Evolutionary conservation across 257 asterid genomes (phyloP).

Genomic region (Prunella vulgaris): DNA sequence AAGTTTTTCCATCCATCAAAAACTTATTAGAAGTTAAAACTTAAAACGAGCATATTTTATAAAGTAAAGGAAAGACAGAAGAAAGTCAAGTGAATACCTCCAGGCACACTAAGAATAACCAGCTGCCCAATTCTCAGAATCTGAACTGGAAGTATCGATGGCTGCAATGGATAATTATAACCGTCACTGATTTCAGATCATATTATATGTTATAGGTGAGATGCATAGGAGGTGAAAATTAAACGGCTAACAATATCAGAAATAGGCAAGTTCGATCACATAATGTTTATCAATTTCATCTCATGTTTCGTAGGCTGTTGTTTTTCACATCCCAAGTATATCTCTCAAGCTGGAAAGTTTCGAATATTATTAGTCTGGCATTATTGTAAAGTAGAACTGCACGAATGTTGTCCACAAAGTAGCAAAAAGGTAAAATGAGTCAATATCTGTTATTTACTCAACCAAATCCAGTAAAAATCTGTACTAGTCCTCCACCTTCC

Average conservation of each 20-base stretch:
- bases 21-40: not conserved
- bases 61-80: not conserved
- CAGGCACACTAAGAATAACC: slow-evolving; percentile 86
- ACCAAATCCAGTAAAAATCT: not conserved
- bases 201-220: not conserved
- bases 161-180: slow-evolving; percentile 48
- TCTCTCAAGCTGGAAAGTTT: not conserved
- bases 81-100: slow-evolving; percentile 51
- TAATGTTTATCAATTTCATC: not conserved
- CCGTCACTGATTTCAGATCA: slow-evolving; percentile 9
- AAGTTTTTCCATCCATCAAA: not conserved
- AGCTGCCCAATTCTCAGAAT: slow-evolving; percentile 90
- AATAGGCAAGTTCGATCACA: not conserved
- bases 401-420: not conserved
- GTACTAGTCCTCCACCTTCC: not conserved
- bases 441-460: not conserved
- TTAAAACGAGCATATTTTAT: not conserved
- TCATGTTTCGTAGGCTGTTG: not conserved
- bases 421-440: not conserved
- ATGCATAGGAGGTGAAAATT: slow-evolving; percentile 1
- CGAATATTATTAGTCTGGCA: not conserved
- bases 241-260: slow-evolving; percentile 13
- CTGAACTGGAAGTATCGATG: slow-evolving; percentile 93
- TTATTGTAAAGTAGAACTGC: not conserved
- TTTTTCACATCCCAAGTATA: not conserved